Evolutionary conservation across 208 protist species (phyloP), one percentile per base, ranked within the genome.

Genomic region (Vickermania spadyakhi): DNA sequence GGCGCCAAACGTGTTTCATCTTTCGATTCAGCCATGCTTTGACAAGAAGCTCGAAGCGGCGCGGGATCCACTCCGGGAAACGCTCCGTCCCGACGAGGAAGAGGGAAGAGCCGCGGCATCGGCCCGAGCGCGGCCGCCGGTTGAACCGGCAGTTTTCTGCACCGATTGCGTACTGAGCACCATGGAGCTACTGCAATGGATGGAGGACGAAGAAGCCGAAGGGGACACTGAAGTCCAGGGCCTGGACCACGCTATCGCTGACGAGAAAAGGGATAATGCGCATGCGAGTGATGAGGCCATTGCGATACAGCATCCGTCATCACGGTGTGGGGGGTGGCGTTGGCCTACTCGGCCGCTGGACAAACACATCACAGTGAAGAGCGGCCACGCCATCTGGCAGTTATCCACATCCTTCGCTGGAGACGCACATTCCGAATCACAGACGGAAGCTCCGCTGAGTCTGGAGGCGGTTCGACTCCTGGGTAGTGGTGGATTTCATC

Each of bases 21-120:
- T 98, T 2, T 93, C 96, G 5, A 75, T 99, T 7, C 98, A 99
- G 87, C 97, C 97, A 1, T 99, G 98, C 79, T 99, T 93, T 71
- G 98, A 99, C 73, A 97, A 98, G 50, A 99, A 99, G 75, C 74
- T 99, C 13, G 97, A 99, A 74, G 98, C 98, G 0, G 94, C 91
- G 3, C 67, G 97, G 13, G 66, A 89, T 31, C 85, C 93, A 50
- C 62, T 73, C 50, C 5, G 51, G 3, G 93, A 96, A 36, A 71
- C 51, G 50, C 28, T 18, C 13, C 31, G 56, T 3, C n/a, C 56
- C 26, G 36, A 49, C 3, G 31, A 62, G 23, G 60, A 64, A 2
- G 23, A 60, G 11, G 45, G n/a, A 26, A 36, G 21, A 1, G n/a
- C n/a, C n/a, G n/a, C n/a, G n/a, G n/a, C n/a, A n/a, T n/a, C n/a